Base-by-base conservation (phyloP, 2,329 filamentous ascomycete genomes). In the Pseudocercospora fijiensis region DNA sequence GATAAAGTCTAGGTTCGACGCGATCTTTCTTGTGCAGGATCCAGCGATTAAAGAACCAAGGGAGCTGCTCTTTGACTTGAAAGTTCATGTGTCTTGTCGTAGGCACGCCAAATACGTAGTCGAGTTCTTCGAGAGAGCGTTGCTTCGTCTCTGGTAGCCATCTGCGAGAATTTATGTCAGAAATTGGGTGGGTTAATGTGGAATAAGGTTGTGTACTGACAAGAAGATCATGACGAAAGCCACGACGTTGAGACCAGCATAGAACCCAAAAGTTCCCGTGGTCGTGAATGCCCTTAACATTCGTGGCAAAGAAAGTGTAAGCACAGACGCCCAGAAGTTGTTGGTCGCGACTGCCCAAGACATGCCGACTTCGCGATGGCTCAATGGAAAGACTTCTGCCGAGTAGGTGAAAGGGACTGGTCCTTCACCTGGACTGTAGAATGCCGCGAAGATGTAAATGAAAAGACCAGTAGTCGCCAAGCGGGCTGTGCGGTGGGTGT, bases 211-310 rank as follows among this genome's bases (percentile, higher is more conserved):
- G 4, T 18, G 6, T 7, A 8, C 37, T 41, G 6, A 41, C 37
- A 41, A 8, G 37, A 41, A 41, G 16, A 41, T 88, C 79, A 90
- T 84, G 24, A 85, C 63, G 16, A 88, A 79, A 0, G 86, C 87
- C 1, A 85, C 71, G 3, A 88, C 67, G 66, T 90, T 90, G 7
- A 89, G 76, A 7, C 58, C 69, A 52, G 79, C 81, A 64, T 88
- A 89, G 71, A 89, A 86, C 2, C 84, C 82, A 68, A 89, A 88
- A 1, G 85, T 83, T 6, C 83, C 83, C 2, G 80, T 80, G 0
- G 82, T 77, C 7, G 76, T 81, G 74, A 86, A 79, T 2, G 77
- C 80, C 11, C 57, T 56, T 24, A 83, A 73, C 72, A 82, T 81
- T 8, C 77, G 77, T 2, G 82, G 81, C 68, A 82, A 83, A 0